Base-by-base conservation (phyloP, 1,284 basidiomycete species). In the Melanopsichium pennsylvanicum region DNA sequence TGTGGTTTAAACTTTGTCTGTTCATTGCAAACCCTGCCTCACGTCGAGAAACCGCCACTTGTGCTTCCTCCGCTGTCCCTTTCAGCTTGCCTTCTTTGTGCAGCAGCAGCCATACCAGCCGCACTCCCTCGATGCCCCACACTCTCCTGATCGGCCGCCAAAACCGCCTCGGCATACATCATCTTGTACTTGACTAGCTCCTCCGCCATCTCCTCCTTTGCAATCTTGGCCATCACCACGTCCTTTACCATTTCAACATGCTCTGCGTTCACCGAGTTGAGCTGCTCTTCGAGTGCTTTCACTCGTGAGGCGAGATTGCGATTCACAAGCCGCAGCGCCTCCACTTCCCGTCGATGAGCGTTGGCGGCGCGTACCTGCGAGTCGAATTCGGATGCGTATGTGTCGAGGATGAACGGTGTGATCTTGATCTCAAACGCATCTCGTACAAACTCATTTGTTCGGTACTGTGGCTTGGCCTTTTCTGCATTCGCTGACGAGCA, bases 141-240 rank as follows among this genome's bases (percentile, higher is more conserved):
- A 26, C 49, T 58, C 38, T 66, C 50, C 39, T 48, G 51, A 15
- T 74, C 72, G 1, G 67, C 70, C 15, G 63, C 64, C 9, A 74
- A 45, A 13, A 76, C 70, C 0, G 66, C 74, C 32, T 76, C 74
- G 11, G 74, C 74, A 47, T 72, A 73, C 77, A 79, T 79, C 39
- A 78, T 64, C 35, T 79, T 79, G 61, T 79, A 79, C 39, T 66
- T 64, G 0, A 76, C 75, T 18, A 79, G 51, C 29, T 79, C 76
- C 32, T 81, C 77, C 0, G 75, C 79, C 70, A 79, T 79, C 34
- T 81, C 79, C 19, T 81, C 79, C 38, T 79, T 78, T 18, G 75
- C 78, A 19, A 81, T 63, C 31, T 80, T 78, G 10, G 72, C 60
- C 69, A 73, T 68, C 15, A 76, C 74, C 15, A 75, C 74, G 33